phyloP scores from a whole-genome alignment of 805 yeast species.

The Cyberlindnera lachancei region DNA sequence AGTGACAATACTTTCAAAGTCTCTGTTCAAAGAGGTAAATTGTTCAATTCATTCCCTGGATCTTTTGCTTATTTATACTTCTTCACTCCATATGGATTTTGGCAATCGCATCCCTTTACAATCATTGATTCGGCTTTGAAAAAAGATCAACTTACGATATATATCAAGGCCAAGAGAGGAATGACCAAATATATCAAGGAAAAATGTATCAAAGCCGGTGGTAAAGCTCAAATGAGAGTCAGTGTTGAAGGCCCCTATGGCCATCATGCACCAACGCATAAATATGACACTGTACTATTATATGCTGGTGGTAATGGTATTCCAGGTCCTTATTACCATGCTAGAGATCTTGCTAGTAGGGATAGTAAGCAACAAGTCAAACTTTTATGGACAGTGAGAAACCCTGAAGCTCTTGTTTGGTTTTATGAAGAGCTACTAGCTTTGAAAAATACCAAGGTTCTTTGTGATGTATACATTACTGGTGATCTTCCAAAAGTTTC shows the following conservation, averaged over 20 bases:
- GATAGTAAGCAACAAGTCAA: slow-evolving; percentile 29
- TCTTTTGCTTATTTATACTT: slow-evolving; percentile 52
- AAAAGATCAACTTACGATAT: slow-evolving; percentile 32
- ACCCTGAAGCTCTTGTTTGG: slow-evolving; percentile 41
- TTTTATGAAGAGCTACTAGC: slow-evolving; percentile 35
- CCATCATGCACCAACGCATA: slow-evolving; percentile 29
- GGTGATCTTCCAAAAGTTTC: slow-evolving; percentile 40
- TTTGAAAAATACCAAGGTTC: slow-evolving; percentile 22
- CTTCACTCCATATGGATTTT: slow-evolving; percentile 41
- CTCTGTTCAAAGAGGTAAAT: slow-evolving; percentile 32
- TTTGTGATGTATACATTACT: slow-evolving; percentile 32
- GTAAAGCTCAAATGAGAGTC: slow-evolving; percentile 27
- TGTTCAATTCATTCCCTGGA: slow-evolving; percentile 48
- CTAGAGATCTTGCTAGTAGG: slow-evolving; percentile 22
- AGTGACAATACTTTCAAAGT: slow-evolving; percentile 42
- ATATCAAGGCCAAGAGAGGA: slow-evolving; percentile 49
- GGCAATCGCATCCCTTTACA: slow-evolving; percentile 76
- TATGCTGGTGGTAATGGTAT: slow-evolving; percentile 50
- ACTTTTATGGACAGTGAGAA: slow-evolving; percentile 59
- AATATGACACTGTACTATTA: slow-evolving; percentile 31
- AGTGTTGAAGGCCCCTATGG: slow-evolving; percentile 64
- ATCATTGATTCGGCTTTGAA: slow-evolving; percentile 34
- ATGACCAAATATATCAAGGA: slow-evolving; percentile 36
- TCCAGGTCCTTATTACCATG: slow-evolving; percentile 43
- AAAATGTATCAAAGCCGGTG: slow-evolving; percentile 25